Evolutionary conservation across 1,284 basidiomycete genomes (phyloP).

Genomic region (Cryptococcus maquisensis): DNA sequence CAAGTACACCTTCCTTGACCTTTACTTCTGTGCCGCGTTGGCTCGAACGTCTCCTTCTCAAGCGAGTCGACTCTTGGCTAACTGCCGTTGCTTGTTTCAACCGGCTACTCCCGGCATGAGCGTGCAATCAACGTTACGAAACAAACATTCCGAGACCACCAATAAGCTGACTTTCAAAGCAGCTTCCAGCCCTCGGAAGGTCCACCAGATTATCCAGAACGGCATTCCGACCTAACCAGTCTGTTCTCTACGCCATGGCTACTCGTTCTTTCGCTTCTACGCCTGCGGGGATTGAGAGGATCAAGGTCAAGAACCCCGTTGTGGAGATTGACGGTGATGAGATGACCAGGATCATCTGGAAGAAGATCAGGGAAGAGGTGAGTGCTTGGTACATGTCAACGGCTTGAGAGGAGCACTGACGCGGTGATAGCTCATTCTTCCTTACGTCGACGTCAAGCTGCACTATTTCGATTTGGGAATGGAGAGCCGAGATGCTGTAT

Average conservation of each 20-base stretch:
- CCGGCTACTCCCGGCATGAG: background rate
- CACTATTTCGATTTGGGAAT: slow-evolving; percentile 98
- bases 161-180: background rate
- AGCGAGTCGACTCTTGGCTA: background rate
- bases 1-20: background rate
- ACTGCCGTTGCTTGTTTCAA: background rate
- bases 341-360: slow-evolving; percentile 98
- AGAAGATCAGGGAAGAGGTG: slow-evolving; percentile 95
- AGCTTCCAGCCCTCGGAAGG: too few relatives aligned
- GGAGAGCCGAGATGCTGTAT: slow-evolving; percentile 79
- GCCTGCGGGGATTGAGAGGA: slow-evolving; percentile 48
- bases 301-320: slow-evolving; percentile 79
- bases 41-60: background rate
- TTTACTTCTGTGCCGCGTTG: background rate
- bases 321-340: slow-evolving; percentile 97
- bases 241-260: slow-evolving; percentile 16
- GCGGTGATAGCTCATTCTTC: slow-evolving; percentile 72
- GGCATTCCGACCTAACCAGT: slow-evolving; percentile 5
- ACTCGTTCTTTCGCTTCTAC: slow-evolving; percentile 23
- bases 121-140: too few relatives aligned
- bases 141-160: background rate
- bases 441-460: slow-evolving; percentile 91
- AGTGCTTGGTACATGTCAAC: slow-evolving; percentile 23
- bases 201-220: background rate
- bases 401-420: background rate